Base-by-base conservation (phyloP, 495 filamentous ascomycete species). In the Lepraria neglecta region DNA sequence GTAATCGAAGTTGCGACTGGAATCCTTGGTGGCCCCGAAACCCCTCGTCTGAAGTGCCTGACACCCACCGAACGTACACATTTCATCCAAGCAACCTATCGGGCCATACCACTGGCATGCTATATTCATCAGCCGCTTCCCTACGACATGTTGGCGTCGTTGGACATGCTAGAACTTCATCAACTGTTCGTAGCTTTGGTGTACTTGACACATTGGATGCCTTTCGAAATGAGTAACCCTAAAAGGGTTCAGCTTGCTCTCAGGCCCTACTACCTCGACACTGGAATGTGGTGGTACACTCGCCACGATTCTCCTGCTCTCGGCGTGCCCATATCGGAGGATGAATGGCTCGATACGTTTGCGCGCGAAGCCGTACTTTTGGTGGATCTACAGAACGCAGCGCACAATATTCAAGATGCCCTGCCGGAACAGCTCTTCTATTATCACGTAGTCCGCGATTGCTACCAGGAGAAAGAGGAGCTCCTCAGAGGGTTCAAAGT, bases 51-150 rank as follows among this genome's bases (percentile, higher is more conserved):
- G 28, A 31, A 52, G 4, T 35, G 43, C 27, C 2, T 48, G 11
- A 48, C 40, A 24, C 27, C 30, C 15, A 46, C 56, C 7, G 27
- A 46, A 31, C 15, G 27, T 21, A 38, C 1, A 17, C 27, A 15
- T 28, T 35, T 58, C 19, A 6, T 58, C 7, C 17, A 35, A 38
- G 44, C n/a, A 11, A 33, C 42, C 40, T 50, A 59, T 33, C 56
- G 17, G 14, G 15, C 46, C 3, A 30, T 35, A 27, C 50, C n/a
- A 0, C 14, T 48, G 21, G 30, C 19, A 59, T 35, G 30, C 57
- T 42, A 24, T 6, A 2, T 10, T 6, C 14, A 9, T 4, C 15
- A 48, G 15, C 12, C 12, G 5, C 21, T 50, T 11, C 45, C 6
- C 19, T 59, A 21, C 57, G 14, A 42, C 3, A n/a, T 30, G 11